These are phyloP conservation scores for Fusarium tuaranense DNA, from an alignment of 2,329 filamentous ascomycete genomes.

Conservation along the genomic window DNA sequence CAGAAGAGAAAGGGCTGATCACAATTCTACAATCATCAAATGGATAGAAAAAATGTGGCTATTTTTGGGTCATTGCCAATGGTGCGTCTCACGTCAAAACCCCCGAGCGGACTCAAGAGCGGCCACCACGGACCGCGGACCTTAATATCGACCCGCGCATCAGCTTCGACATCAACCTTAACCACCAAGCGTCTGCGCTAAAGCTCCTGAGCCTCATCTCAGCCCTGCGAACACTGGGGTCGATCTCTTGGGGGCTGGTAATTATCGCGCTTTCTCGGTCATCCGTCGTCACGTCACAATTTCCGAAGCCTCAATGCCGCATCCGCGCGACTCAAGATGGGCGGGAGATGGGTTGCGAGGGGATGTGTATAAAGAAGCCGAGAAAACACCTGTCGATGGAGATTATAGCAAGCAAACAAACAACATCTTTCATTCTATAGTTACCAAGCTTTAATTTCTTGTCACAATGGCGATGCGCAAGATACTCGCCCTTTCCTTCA, in stretches of 20 bases:
- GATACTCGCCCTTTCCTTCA: conserved; percentile 2
- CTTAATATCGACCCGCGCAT: neutral
- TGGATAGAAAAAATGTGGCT: too few species aligned
- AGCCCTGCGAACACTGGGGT: neutral
- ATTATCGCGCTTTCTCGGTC: neutral
- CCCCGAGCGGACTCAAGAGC: neutral
- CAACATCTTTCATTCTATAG: neutral
- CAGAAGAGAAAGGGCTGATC: too few species aligned
- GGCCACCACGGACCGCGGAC: neutral
- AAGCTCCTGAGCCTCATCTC: neutral
- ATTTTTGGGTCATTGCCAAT: neutral
- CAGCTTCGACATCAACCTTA: neutral
- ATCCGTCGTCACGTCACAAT: neutral
- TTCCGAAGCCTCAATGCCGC: conserved; percentile 1
- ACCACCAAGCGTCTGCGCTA: neutral
- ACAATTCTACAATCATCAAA: too few species aligned
- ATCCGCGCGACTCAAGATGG: neutral
- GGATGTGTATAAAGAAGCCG: neutral
- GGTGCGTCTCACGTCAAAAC: neutral
- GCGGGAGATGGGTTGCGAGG: neutral
- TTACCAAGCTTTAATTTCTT: too few species aligned
- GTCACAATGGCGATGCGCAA: neutral
- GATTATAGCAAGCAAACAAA: neutral
- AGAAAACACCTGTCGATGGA: neutral
- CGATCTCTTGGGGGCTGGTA: neutral